A percentile compares a stretch with the other conserved stretches of the same genome.
phyloP scores from a whole-genome alignment of 139 green algal genomes.

The Chlamydomonas sp. region DNA sequence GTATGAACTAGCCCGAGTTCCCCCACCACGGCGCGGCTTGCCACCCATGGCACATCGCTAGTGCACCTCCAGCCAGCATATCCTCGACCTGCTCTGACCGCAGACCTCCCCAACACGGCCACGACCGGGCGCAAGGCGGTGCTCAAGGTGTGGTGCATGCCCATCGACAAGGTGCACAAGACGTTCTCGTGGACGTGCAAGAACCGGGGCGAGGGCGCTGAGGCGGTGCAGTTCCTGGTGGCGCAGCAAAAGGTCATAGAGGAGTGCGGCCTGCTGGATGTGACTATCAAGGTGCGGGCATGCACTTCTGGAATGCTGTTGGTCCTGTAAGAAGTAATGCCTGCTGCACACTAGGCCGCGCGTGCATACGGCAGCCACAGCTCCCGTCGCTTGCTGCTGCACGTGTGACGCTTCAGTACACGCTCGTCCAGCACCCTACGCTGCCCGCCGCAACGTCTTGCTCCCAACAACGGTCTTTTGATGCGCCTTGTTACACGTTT shows the following conservation, averaged over 20 bases:
- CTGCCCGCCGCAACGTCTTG: not conserved
- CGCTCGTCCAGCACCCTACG: not conserved
- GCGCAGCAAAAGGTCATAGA: conserved; percentile 52
- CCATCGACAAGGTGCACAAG: conserved; percentile 52
- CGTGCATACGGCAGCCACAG: not conserved
- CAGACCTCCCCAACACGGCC: conserved; percentile 37
- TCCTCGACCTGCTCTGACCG: too few species aligned
- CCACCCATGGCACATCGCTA: too few species aligned
- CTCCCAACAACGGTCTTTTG: too few species aligned
- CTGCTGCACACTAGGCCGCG: too few species aligned
- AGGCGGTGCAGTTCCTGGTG: conserved; percentile 42
- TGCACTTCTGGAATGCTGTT: too few species aligned
- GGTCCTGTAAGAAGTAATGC: too few species aligned
- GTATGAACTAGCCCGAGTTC: too few species aligned
- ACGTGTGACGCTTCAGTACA: too few species aligned
- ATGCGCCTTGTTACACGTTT: too few species aligned
- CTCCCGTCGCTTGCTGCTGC: too few species aligned
- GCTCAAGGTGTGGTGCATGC: conserved; percentile 61
- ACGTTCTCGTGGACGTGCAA: conserved; percentile 37
- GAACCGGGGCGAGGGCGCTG: conserved; percentile 22
- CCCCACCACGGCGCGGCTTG: too few species aligned
- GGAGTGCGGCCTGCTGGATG: conserved; percentile 56
- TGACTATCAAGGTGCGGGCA: conserved; percentile 43
- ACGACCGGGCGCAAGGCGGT: conserved; percentile 29
- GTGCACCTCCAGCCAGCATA: too few species aligned